Conservation (phyloP, 768 basidiomycete genomes). For the Serendipita sp. region DNA sequence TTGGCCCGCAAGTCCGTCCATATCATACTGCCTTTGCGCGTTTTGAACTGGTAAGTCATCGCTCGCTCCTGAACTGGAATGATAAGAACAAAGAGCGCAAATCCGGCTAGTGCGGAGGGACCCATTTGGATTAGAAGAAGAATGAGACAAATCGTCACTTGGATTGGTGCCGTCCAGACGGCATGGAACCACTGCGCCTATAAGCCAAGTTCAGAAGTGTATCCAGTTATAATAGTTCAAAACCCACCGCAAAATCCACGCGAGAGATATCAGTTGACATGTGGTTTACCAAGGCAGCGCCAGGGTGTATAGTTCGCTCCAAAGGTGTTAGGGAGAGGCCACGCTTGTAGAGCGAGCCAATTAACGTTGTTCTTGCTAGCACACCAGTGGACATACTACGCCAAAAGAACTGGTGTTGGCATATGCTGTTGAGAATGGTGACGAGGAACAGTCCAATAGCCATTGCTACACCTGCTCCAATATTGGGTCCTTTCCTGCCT, state of each 20-base stretch:
- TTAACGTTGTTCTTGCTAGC: conserved; percentile 46
- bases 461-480: conserved; percentile 45
- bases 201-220: conserved; percentile 12
- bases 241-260: not conserved
- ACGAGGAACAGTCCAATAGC: conserved; percentile 35
- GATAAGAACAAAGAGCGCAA: conserved; percentile 45
- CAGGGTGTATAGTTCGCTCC: conserved; percentile 44
- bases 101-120: conserved; percentile 53
- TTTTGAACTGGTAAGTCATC: conserved; percentile 40
- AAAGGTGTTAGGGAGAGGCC: conserved; percentile 48
- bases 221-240: not conserved
- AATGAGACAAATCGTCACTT: conserved; percentile 38
- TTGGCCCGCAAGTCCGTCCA: conserved; percentile 49
- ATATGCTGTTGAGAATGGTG: conserved; percentile 36
- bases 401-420: conserved; percentile 61
- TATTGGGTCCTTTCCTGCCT: conserved; percentile 20
- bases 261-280: conserved; percentile 45
- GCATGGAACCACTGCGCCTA: conserved; percentile 46
- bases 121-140: conserved; percentile 48
- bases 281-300: conserved; percentile 42
- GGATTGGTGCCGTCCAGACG: conserved; percentile 51
- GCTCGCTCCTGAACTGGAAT: conserved; percentile 46
- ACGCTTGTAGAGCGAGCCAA: conserved; percentile 53
- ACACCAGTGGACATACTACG: conserved; percentile 51
- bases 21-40: conserved; percentile 37